phyloP scores from a whole-genome alignment of 2,329 filamentous ascomycete genomes.

The Aspergillus aculeatus region DNA sequence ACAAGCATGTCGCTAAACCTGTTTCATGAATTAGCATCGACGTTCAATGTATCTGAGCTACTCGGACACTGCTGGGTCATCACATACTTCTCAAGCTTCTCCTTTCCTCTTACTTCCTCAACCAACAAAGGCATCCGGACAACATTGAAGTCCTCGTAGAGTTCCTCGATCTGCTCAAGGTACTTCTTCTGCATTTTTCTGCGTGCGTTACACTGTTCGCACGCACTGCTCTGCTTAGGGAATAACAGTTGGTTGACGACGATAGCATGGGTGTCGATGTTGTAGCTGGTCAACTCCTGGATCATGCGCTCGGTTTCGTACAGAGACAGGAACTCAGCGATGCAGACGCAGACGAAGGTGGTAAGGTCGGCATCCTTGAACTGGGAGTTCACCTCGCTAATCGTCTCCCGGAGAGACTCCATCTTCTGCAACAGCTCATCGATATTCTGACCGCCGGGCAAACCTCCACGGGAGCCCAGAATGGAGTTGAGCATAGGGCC shows the following conservation, averaged over 20 bases:
- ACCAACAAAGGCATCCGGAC: slow-evolving; percentile 96
- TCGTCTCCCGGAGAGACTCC: slow-evolving; percentile 88
- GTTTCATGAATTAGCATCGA: slow-evolving; percentile 18
- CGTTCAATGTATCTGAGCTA: background rate
- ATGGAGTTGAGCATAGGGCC: slow-evolving; percentile 94
- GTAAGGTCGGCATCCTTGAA: slow-evolving; percentile 96
- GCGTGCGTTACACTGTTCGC: slow-evolving; percentile 92
- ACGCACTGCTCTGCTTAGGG: slow-evolving; percentile 77
- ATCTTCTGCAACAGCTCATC: slow-evolving; percentile 92
- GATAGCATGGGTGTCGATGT: slow-evolving; percentile 95
- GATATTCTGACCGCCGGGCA: slow-evolving; percentile 91
- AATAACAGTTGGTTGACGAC: slow-evolving; percentile 98
- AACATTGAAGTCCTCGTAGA: slow-evolving; percentile 99
- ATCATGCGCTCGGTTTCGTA: slow-evolving; percentile 99
- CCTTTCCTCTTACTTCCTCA: slow-evolving; percentile 93
- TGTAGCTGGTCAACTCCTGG: slow-evolving; percentile 88
- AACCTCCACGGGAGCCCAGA: slow-evolving; percentile 70
- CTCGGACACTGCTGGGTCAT: background rate
- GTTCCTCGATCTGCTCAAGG: slow-evolving; percentile 94
- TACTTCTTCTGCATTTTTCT: slow-evolving; percentile 99
- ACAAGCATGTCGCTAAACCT: slow-evolving; percentile 53
- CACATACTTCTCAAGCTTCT: slow-evolving; percentile 76
- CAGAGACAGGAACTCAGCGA: slow-evolving; percentile 91
- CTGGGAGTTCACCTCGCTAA: slow-evolving; percentile 92
- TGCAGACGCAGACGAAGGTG: slow-evolving; percentile 97